These are phyloP conservation scores for Fraxinus dipetala DNA, from an alignment of 305 asterid genomes.

Conservation along the genomic window DNA sequence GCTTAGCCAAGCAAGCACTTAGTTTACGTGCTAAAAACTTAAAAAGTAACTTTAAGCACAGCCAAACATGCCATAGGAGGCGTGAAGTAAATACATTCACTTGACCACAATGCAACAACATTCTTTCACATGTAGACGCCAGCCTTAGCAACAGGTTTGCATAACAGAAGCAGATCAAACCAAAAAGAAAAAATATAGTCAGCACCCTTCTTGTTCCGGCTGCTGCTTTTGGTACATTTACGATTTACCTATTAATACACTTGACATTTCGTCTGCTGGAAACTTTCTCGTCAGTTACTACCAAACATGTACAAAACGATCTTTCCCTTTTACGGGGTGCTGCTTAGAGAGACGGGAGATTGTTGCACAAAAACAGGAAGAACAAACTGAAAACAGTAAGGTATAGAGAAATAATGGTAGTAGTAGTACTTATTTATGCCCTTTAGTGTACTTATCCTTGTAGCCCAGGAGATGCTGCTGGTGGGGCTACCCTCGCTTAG, in stretches of 20 bases:
- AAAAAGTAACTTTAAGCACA: neutral
- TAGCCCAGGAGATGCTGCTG: constrained; percentile 32
- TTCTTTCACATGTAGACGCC: constrained; percentile 18
- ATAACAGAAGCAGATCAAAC: constrained; percentile 16
- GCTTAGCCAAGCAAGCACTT: neutral
- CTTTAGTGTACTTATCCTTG: constrained; percentile 27
- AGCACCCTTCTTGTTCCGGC: constrained; percentile 34
- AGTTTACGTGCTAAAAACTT: neutral
- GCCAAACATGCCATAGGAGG: neutral
- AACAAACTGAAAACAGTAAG: constrained; percentile 20
- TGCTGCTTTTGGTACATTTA: constrained; percentile 29
- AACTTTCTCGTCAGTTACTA: constrained; percentile 37
- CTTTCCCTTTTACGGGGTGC: constrained; percentile 27
- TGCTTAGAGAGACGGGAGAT: constrained; percentile 15
- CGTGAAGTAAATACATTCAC: neutral
- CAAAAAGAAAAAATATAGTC: neutral
- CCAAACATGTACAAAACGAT: constrained; percentile 48
- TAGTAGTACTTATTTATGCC: constrained; percentile 23
- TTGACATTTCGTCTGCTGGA: constrained; percentile 34
- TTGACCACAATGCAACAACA: constrained; percentile 13
- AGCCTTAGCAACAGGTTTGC: neutral
- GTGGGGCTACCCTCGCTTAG: constrained; percentile 35
- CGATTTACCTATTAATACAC: constrained; percentile 30
- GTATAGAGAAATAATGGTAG: constrained; percentile 26
- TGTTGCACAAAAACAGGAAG: constrained; percentile 20